Conservation (phyloP, 257 asterid species). For the Handroanthus guayacan region DNA sequence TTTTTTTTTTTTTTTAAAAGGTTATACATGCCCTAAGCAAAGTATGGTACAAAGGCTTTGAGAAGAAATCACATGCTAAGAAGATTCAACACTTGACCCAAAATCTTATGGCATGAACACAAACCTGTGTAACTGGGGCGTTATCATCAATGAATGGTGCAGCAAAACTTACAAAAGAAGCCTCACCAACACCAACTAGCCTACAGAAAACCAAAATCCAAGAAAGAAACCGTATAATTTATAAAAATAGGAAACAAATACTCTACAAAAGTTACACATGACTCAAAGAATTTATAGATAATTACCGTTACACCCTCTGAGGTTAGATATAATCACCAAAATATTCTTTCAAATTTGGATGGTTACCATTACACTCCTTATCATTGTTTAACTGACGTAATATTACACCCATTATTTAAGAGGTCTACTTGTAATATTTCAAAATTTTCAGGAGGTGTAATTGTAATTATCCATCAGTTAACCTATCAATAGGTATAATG, state of each 20-base stretch:
- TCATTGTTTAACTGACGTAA: too few relatives aligned
- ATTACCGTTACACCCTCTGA: too few relatives aligned
- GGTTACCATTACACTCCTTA: too few relatives aligned
- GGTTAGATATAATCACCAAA: too few relatives aligned
- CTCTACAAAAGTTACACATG: slow-evolving; percentile 20
- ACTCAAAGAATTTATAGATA: not conserved
- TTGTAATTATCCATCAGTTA: too few relatives aligned
- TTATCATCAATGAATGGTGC: slow-evolving; percentile 99
- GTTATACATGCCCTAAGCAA: not conserved
- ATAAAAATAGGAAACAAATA: slow-evolving; percentile 9
- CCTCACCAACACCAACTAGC: slow-evolving; percentile 99
- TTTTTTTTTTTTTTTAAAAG: too few relatives aligned
- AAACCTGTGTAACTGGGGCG: slow-evolving; percentile 91
- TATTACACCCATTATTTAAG: too few relatives aligned
- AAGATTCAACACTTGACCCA: slow-evolving; percentile 19
- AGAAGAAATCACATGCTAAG: slow-evolving; percentile 13
- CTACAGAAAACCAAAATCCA: slow-evolving; percentile 46
- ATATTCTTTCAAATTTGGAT: too few relatives aligned
- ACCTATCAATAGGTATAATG: too few relatives aligned
- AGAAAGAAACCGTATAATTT: slow-evolving; percentile 5
- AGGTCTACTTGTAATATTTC: too few relatives aligned
- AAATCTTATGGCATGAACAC: slow-evolving; percentile 15
- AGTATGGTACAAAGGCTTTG: not conserved
- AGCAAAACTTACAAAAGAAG: slow-evolving; percentile 95
- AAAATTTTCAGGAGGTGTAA: too few relatives aligned